A percentile compares a stretch with the other conserved stretches of the same genome.
Conservation (phyloP, 2,329 filamentous ascomycete species). For the Penicillium oxalicum region DNA sequence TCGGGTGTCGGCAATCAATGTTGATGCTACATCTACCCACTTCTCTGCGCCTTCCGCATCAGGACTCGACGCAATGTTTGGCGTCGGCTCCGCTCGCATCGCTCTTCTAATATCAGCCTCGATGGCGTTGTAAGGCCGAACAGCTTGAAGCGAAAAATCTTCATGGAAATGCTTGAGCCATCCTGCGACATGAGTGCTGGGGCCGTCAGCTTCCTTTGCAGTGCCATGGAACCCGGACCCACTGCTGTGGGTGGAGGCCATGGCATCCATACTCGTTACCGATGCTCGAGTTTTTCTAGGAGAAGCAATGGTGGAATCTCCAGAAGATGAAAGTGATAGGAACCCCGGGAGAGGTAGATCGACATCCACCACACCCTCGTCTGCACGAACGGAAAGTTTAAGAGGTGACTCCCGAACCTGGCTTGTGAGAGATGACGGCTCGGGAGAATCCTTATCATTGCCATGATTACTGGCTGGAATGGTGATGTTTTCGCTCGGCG, state of each 20-base stretch:
- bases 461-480: slow-evolving; percentile 25
- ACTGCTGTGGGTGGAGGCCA: slow-evolving; percentile 41
- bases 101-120: slow-evolving; percentile 51
- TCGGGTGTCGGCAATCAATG: slow-evolving; percentile 51
- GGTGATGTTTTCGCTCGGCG: slow-evolving; percentile 31
- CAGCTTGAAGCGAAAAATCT: slow-evolving; percentile 55
- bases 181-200: slow-evolving; percentile 52
- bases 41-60: slow-evolving; percentile 34
- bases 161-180: slow-evolving; percentile 54
- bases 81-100: slow-evolving; percentile 51
- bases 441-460: slow-evolving; percentile 22
- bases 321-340: slow-evolving; percentile 43
- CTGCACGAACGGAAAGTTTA: slow-evolving; percentile 51
- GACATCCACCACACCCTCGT: slow-evolving; percentile 57
- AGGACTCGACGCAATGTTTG: slow-evolving; percentile 30
- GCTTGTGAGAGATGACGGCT: slow-evolving; percentile 24
- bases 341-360: slow-evolving; percentile 52
- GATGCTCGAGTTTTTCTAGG: slow-evolving; percentile 43
- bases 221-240: slow-evolving; percentile 29
- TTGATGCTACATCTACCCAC: slow-evolving; percentile 55
- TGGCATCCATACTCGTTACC: slow-evolving; percentile 47
- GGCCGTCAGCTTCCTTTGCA: slow-evolving; percentile 38
- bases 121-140: slow-evolving; percentile 48
- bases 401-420: slow-evolving; percentile 41
- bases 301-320: slow-evolving; percentile 40